Percentiles rank a stretch among this genome's conserved stretches.
These are phyloP conservation scores for Magnaporthiopsis poae DNA, from an alignment of 2,329 filamentous ascomycete genomes.

Conservation along the genomic window DNA sequence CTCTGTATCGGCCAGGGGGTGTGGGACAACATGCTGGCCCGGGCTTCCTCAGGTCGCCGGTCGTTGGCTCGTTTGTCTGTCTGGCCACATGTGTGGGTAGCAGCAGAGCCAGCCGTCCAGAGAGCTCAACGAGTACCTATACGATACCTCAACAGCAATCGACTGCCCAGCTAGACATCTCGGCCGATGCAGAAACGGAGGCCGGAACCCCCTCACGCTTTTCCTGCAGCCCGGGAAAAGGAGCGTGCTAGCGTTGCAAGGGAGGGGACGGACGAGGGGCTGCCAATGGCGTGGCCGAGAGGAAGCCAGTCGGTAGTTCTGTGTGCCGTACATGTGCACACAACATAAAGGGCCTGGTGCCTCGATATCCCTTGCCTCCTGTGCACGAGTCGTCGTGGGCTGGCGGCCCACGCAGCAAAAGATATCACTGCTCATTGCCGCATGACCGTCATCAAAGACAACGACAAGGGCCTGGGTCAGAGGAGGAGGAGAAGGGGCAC, in stretches of 20 bases:
- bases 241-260: neutral
- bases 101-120: neutral
- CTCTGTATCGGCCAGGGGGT: neutral
- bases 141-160: neutral
- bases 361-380: neutral
- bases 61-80: neutral
- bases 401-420: neutral
- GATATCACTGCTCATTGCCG: neutral
- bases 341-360: neutral
- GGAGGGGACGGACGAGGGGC: too few relatives aligned
- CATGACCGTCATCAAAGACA: neutral
- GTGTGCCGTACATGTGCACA: neutral
- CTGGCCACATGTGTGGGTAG: neutral
- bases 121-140: neutral
- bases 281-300: neutral
- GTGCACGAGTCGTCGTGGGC: neutral
- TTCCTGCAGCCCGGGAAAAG: neutral
- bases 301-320: neutral
- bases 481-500: neutral
- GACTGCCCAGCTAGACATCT: neutral
- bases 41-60: neutral
- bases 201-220: neutral
- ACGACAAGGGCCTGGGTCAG: neutral
- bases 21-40: neutral
- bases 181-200: neutral